Conservation (phyloP, 495 filamentous ascomycete genomes). For the Letharia columbiana region DNA sequence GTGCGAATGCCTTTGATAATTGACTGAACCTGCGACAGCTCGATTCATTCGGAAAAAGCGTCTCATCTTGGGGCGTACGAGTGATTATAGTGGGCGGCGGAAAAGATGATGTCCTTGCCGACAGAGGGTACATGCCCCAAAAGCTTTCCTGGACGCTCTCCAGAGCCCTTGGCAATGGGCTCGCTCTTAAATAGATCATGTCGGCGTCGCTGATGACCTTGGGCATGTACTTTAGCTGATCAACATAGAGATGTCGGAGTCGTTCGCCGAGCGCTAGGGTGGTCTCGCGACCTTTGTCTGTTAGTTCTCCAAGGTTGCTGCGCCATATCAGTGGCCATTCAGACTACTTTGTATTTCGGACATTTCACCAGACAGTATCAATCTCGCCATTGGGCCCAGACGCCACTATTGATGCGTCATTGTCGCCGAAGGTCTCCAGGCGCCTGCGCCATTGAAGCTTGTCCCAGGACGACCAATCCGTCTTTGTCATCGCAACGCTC, state of each 20-base stretch:
- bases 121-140: constrained; percentile 74
- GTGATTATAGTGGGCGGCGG: constrained; percentile 67
- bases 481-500: constrained; percentile 54
- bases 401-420: constrained; percentile 62
- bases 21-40: constrained; percentile 80
- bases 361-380: constrained; percentile 61
- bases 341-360: neutral
- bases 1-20: constrained; percentile 70
- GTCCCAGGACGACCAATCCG: constrained; percentile 53
- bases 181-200: constrained; percentile 76
- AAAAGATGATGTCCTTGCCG: constrained; percentile 54
- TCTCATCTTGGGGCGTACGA: constrained; percentile 70
- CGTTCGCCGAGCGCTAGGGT: constrained; percentile 74
- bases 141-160: constrained; percentile 88
- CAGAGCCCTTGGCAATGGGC: constrained; percentile 73
- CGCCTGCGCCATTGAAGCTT: constrained; percentile 68
- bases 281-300: constrained; percentile 75
- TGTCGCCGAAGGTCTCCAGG: constrained; percentile 67
- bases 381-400: constrained; percentile 56
- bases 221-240: constrained; percentile 81
- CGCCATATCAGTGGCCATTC: neutral
- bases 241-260: constrained; percentile 75
- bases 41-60: constrained; percentile 81
- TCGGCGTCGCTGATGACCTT: constrained; percentile 52
- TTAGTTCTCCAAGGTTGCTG: constrained; percentile 75